Evolutionary conservation across 2,329 filamentous ascomycete species (phyloP), one percentile per base, ranked within the genome.

Genomic region (Neonectria faginata): DNA sequence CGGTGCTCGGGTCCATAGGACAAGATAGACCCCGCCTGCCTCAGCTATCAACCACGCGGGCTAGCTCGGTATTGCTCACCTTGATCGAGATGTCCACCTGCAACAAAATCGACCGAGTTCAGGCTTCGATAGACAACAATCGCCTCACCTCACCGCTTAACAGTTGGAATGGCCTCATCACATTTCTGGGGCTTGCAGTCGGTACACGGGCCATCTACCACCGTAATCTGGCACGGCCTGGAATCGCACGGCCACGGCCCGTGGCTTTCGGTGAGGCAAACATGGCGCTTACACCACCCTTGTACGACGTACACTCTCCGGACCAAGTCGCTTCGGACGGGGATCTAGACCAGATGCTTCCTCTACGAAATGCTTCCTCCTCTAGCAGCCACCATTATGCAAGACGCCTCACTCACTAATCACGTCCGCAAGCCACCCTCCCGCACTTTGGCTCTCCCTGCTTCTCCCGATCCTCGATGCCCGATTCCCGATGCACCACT

Each of bases 381-480:
- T 42, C 44, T 31, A 50, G 27, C 39, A 44, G 25, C 31, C 25
- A 27, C 14, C 45, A 18, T 33, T 33, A 56, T 56, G 52, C 59
- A 56, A 56, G 59, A 56, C 52, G 51, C 52, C 18, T 61, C 52
- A 36, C 12, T 61, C 52, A 20, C 11, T 16, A 36, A 14, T 56
- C 52, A 36, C 11, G 18, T 39, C 44, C 22, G 44, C 44, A 47
- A 45, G 3, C 39, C 29, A 29, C 31, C 36, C 36, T 60, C 41
- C 42, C 20, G 33, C 45, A 41, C 42, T 27, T 16, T 31, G 25
- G 16, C 44, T 62, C 56, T 65, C 62, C 70, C 70, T 73, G 64
- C 60, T 71, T 73, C 69, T 73, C 51, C 70, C 69, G 70, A 70
- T 41, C 42, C 33, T 29, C 41, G n/a, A 45, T 66, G 53, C 69